Evolutionary conservation across 2,329 filamentous ascomycete genomes (phyloP).

Genomic region (Aureobasidium vineae): DNA sequence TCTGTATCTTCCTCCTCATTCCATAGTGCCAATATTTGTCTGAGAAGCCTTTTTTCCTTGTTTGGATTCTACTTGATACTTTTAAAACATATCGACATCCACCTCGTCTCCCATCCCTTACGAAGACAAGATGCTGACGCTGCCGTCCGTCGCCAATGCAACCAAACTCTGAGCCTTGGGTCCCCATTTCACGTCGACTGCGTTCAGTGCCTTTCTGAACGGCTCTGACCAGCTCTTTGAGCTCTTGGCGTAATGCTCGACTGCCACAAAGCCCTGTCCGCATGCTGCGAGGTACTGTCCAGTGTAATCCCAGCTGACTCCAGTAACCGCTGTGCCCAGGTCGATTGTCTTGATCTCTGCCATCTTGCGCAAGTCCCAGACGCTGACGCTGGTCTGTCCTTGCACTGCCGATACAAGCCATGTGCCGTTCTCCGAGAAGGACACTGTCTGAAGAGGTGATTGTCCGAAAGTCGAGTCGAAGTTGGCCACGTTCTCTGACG

Average conservation of each 20-base stretch:
- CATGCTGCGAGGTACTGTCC: conserved; percentile 87
- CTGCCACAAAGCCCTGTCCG: conserved; percentile 74
- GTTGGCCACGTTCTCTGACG: conserved; percentile 70
- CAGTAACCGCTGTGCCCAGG: conserved; percentile 72
- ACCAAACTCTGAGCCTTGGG: conserved; percentile 70
- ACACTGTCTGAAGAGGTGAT: conserved; percentile 66
- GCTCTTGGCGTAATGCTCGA: conserved; percentile 86
- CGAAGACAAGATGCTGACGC: conserved; percentile 66
- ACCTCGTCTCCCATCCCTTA: not conserved
- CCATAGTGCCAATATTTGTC: not conserved
- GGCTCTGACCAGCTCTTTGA: conserved; percentile 88
- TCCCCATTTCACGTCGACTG: conserved; percentile 75
- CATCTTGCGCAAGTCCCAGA: conserved; percentile 90
- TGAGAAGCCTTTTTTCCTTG: not conserved
- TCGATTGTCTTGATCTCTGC: conserved; percentile 82
- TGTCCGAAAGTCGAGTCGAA: conserved; percentile 58
- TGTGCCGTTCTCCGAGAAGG: conserved; percentile 95
- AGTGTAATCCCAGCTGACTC: conserved; percentile 87
- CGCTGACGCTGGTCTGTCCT: conserved; percentile 72
- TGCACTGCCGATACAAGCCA: conserved; percentile 86
- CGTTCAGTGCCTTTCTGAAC: conserved; percentile 70
- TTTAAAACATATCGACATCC: conserved; percentile 7
- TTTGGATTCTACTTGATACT: not conserved
- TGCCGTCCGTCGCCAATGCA: conserved; percentile 70
- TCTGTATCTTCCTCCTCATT: not conserved